Evolutionary conservation across 768 basidiomycete species (phyloP).

Genomic region (Mycena latifolia): DNA sequence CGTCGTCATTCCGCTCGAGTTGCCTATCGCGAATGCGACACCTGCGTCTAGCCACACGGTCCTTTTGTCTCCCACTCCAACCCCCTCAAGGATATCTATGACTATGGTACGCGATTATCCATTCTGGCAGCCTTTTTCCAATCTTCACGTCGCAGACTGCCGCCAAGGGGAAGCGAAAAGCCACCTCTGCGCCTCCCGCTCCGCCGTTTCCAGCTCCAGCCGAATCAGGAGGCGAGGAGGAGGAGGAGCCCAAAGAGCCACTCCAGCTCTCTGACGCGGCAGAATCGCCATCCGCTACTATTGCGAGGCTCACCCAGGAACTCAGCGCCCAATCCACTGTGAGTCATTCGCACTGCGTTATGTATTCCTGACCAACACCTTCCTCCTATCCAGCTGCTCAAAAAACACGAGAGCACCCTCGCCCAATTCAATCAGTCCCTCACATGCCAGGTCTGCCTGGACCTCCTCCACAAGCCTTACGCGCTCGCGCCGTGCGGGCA

Average conservation of each 20-base stretch:
- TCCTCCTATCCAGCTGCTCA: constrained; percentile 54
- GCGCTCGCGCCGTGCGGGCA: constrained; percentile 84
- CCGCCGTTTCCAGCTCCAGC: constrained; percentile 16
- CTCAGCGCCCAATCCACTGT: constrained; percentile 56
- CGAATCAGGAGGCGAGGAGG: constrained; percentile 20
- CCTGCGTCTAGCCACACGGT: constrained; percentile 11
- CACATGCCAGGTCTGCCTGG: constrained; percentile 85
- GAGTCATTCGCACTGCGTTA: constrained; percentile 33
- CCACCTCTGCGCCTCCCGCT: constrained; percentile 40
- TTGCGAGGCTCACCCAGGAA: constrained; percentile 59
- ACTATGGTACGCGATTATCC: constrained; percentile 38
- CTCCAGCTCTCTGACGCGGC: constrained; percentile 26
- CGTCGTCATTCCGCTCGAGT: constrained; percentile 41
- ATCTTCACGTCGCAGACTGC: constrained; percentile 37
- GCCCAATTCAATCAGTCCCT: constrained; percentile 69
- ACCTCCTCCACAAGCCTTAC: constrained; percentile 79
- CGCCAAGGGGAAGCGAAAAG: constrained; percentile 57
- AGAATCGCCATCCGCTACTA: constrained; percentile 29
- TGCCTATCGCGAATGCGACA: constrained; percentile 19
- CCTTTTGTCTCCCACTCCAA: constrained; percentile 1
- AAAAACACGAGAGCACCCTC: constrained; percentile 66
- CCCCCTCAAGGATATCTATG: not conserved
- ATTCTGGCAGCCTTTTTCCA: not conserved
- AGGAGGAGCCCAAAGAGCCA: constrained; percentile 37
- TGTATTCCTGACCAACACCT: not conserved